Conservation (phyloP, 1,284 basidiomycete species). For the Cutaneotrichosporon sp. region DNA sequence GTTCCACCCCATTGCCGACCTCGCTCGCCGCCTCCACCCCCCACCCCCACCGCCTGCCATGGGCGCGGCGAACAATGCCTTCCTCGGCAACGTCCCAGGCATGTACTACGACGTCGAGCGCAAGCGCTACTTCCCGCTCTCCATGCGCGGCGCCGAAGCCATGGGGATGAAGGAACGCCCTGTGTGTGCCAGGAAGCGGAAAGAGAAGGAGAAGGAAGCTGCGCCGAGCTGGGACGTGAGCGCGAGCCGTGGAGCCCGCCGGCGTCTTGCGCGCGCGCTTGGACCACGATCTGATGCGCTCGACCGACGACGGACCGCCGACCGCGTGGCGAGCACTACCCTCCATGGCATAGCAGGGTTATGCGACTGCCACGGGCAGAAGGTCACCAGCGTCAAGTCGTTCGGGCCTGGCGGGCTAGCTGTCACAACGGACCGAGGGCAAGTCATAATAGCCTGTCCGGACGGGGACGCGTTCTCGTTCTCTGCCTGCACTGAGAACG, state of each 20-base stretch:
- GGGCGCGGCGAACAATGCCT: not conserved
- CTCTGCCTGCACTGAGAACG: constrained; percentile 34
- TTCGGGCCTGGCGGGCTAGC: constrained; percentile 8
- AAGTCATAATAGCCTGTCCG: constrained; percentile 25
- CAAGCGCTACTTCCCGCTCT: constrained; percentile 43
- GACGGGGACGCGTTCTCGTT: constrained; percentile 28
- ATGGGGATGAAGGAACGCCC: not conserved
- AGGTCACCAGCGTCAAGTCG: constrained; percentile 31
- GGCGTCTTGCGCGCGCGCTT: constrained; percentile 1
- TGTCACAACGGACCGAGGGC: constrained; percentile 43
- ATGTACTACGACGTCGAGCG: constrained; percentile 43
- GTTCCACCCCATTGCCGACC: too few species aligned
- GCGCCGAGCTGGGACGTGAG: not conserved
- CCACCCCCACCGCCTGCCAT: too few species aligned
- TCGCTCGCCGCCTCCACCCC: too few species aligned
- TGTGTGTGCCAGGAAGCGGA: not conserved
- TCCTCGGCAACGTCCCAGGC: constrained; percentile 42
- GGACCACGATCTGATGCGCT: not conserved
- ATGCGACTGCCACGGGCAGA: constrained; percentile 36
- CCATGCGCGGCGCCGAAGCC: not conserved
- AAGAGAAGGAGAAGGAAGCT: too few species aligned
- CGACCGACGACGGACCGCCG: not conserved
- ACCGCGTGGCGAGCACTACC: not conserved
- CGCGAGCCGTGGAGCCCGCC: not conserved
- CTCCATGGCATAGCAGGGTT: constrained; percentile 9